A percentile compares a stretch with the other conserved stretches of the same genome.
These are phyloP conservation scores for Floccularia luteovirens DNA, from an alignment of 768 basidiomycete genomes.

Conservation along the genomic window DNA sequence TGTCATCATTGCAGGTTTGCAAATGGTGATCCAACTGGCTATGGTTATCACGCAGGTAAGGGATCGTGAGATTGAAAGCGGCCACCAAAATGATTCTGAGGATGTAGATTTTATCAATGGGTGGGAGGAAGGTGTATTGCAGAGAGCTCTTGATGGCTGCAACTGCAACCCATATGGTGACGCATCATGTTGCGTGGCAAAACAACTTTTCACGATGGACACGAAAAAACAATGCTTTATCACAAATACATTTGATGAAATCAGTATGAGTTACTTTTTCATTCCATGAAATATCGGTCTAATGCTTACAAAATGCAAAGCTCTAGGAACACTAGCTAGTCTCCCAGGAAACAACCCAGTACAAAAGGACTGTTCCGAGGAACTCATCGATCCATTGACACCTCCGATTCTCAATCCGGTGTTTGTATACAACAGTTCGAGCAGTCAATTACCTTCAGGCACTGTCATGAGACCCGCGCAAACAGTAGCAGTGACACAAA, in stretches of 20 bases:
- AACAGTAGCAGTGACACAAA: conserved; percentile 5
- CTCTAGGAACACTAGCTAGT: conserved; percentile 8
- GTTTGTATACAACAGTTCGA: conserved; percentile 13
- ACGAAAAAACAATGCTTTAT: conserved; percentile 22
- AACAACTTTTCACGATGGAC: conserved; percentile 24
- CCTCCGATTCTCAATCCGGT: conserved; percentile 19
- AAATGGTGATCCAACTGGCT: conserved; percentile 56
- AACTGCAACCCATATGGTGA: conserved; percentile 28
- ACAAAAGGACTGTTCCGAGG: conserved; percentile 17
- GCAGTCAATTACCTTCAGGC: conserved; percentile 10
- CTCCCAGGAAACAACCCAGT: conserved; percentile 22
- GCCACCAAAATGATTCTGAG: background rate
- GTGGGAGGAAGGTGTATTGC: conserved; percentile 37
- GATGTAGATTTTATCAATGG: conserved; percentile 38
- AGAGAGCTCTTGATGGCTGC: conserved; percentile 35
- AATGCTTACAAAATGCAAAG: conserved; percentile 1
- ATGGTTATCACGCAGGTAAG: conserved; percentile 38
- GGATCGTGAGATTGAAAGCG: background rate
- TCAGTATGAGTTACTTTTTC: conserved; percentile 13
- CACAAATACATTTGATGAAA: conserved; percentile 25
- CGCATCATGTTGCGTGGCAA: conserved; percentile 21
- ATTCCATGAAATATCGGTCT: background rate
- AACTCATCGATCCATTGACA: conserved; percentile 15
- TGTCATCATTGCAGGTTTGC: conserved; percentile 23
- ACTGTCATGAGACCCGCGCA: conserved; percentile 14